phyloP scores from a whole-genome alignment of 805 yeast genomes.

The Candida rishiriensis region DNA sequence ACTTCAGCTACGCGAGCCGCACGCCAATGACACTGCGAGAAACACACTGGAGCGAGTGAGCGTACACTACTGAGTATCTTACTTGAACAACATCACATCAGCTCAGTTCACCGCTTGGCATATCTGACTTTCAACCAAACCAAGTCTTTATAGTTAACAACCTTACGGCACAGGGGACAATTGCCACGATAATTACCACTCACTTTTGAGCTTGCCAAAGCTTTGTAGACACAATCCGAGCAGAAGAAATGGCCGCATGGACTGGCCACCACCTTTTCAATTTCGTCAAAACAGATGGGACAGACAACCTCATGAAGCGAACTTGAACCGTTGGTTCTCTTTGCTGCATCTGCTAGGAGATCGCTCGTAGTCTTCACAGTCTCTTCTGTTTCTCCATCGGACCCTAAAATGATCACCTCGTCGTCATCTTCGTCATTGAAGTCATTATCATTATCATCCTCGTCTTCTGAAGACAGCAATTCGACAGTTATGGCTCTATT shows the following conservation, averaged over 20 bases:
- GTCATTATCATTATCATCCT: too few relatives aligned
- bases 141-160: slow-evolving; percentile 25
- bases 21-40: too few relatives aligned
- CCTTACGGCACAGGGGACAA: slow-evolving; percentile 32
- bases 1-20: too few relatives aligned
- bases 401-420: slow-evolving; percentile 28
- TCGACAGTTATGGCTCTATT: slow-evolving; percentile 1
- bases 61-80: too few relatives aligned
- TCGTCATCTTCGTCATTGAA: slow-evolving; percentile 27
- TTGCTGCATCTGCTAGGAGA: slow-evolving; percentile 17
- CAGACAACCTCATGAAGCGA: slow-evolving; percentile 37
- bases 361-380: slow-evolving; percentile 33
- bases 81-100: too few relatives aligned
- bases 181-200: slow-evolving; percentile 22
- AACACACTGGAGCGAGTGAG: too few relatives aligned
- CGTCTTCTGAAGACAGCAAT: slow-evolving; percentile 1
- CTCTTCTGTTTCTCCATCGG: slow-evolving; percentile 32
- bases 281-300: slow-evolving; percentile 54
- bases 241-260: slow-evolving; percentile 60
- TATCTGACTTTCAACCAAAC: slow-evolving; percentile 27
- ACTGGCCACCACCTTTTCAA: slow-evolving; percentile 42
- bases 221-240: slow-evolving; percentile 45
- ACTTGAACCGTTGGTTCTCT: slow-evolving; percentile 20
- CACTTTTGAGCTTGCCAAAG: slow-evolving; percentile 41
- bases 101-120: too few relatives aligned